Conservation (phyloP, 1,284 basidiomycete species). For the Malassezia dermatis region DNA sequence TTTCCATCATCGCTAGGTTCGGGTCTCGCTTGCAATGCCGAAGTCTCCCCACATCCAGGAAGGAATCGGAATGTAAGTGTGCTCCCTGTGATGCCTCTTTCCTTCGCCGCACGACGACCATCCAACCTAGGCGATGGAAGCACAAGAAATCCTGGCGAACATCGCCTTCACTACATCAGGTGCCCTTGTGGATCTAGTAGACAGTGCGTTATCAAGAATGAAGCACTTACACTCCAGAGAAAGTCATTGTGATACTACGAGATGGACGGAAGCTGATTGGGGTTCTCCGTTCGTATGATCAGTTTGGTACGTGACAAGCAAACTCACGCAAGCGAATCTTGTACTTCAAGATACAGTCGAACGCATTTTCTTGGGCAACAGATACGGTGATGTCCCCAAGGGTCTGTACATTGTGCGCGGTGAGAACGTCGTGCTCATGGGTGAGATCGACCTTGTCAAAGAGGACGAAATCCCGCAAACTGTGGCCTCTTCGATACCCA, state of each 20-base stretch:
- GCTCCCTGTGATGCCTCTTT: background rate
- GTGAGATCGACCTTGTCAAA: constrained; percentile 60
- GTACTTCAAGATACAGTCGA: constrained; percentile 59
- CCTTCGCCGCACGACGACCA: background rate
- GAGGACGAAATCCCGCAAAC: constrained; percentile 41
- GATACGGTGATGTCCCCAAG: constrained; percentile 68
- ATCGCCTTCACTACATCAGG: constrained; percentile 47
- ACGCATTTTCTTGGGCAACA: constrained; percentile 57
- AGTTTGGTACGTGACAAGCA: constrained; percentile 68
- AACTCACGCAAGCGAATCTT: constrained; percentile 64
- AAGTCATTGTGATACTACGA: constrained; percentile 91
- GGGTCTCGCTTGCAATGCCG: background rate
- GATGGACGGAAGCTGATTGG: constrained; percentile 94
- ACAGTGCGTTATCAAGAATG: constrained; percentile 22
- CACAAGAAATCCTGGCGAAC: constrained; percentile 39
- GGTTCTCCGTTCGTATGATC: constrained; percentile 91
- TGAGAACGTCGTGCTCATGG: constrained; percentile 92
- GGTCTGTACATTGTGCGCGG: constrained; percentile 90
- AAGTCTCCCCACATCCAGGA: background rate
- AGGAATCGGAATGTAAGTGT: background rate
- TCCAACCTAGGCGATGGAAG: constrained; percentile 26
- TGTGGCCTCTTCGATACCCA: constrained; percentile 32
- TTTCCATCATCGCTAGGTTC: background rate
- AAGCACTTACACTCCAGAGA: constrained; percentile 52
- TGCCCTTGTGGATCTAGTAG: constrained; percentile 43